phyloP scores from a whole-genome alignment of 2,329 filamentous ascomycete species.

The Emmonsiellopsis sp. region DNA sequence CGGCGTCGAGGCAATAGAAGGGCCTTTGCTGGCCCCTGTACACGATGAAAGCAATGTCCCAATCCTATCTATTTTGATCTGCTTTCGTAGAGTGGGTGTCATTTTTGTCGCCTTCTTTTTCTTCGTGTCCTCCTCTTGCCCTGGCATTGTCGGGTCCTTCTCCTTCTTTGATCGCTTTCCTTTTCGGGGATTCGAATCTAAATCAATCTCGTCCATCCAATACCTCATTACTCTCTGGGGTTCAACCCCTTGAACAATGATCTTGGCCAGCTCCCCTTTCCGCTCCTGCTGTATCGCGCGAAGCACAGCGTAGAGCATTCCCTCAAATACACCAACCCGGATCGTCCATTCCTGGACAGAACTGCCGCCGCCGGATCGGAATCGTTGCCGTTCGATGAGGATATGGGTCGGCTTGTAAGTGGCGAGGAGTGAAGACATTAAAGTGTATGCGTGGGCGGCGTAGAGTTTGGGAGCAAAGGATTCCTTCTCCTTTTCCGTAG shows the following conservation, averaged over 20 bases:
- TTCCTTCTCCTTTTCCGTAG: slow-evolving; percentile 23
- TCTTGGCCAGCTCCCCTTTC: slow-evolving; percentile 21
- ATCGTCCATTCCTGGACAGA: slow-evolving; percentile 74
- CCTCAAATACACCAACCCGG: slow-evolving; percentile 70
- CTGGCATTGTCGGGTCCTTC: background rate
- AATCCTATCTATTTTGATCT: slow-evolving; percentile 55
- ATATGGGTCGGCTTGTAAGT: slow-evolving; percentile 54
- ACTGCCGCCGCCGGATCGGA: slow-evolving; percentile 52
- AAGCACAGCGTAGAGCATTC: slow-evolving; percentile 66
- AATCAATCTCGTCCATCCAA: slow-evolving; percentile 34
- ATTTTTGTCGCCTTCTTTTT: slow-evolving; percentile 9
- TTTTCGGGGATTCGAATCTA: slow-evolving; percentile 3
- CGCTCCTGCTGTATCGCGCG: slow-evolving; percentile 43
- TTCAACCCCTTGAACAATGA: slow-evolving; percentile 41
- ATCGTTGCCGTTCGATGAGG: slow-evolving; percentile 59
- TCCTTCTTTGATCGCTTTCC: background rate
- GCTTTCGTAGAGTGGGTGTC: slow-evolving; percentile 28
- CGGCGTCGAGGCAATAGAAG: background rate
- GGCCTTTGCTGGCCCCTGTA: background rate
- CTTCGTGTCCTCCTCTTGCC: background rate
- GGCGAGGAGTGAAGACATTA: slow-evolving; percentile 43
- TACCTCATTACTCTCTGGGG: slow-evolving; percentile 49
- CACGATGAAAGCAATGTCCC: slow-evolving; percentile 39
- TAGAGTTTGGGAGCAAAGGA: slow-evolving; percentile 46
- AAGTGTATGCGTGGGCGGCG: slow-evolving; percentile 45